Evolutionary conservation across 2,329 filamentous ascomycete species (phyloP).

Genomic region (Sarocladiaceae sp.): DNA sequence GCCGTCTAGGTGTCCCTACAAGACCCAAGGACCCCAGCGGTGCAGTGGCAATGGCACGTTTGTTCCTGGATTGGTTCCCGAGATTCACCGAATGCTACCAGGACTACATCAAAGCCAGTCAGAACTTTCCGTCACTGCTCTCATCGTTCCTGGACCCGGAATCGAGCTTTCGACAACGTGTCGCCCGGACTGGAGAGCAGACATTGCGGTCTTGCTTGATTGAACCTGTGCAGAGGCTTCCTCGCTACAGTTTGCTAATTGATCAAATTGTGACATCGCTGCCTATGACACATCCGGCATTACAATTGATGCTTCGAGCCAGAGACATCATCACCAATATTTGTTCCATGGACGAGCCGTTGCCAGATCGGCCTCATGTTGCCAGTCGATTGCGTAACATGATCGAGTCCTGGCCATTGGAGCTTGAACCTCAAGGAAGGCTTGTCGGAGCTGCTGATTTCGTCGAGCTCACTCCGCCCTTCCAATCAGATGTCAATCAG

Average conservation of each 20-base stretch:
- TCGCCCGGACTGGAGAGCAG: constrained; percentile 85
- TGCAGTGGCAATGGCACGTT: constrained; percentile 70
- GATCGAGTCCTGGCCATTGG: constrained; percentile 71
- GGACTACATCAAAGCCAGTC: constrained; percentile 88
- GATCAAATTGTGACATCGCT: constrained; percentile 89
- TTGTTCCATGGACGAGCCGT: constrained; percentile 79
- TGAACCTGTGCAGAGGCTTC: constrained; percentile 90
- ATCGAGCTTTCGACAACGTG: constrained; percentile 76
- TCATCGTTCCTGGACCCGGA: constrained; percentile 74
- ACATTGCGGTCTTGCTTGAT: constrained; percentile 86
- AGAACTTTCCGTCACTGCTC: constrained; percentile 77
- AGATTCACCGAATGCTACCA: constrained; percentile 88
- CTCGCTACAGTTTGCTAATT: constrained; percentile 92
- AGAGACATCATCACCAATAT: constrained; percentile 94
- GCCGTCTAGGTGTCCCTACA: constrained; percentile 37
- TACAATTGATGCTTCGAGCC: constrained; percentile 79
- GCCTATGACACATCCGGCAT: constrained; percentile 78
- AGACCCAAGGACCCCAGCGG: constrained; percentile 70
- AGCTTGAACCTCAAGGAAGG: constrained; percentile 70
- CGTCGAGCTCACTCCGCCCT: constrained; percentile 71
- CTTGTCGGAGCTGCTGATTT: constrained; percentile 80
- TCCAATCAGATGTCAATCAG: constrained; percentile 37
- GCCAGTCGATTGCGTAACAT: constrained; percentile 71
- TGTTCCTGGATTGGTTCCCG: constrained; percentile 88
- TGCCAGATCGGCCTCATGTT: constrained; percentile 67